Conservation (phyloP, 1,284 basidiomycete genomes). For the Mycena sp. region DNA sequence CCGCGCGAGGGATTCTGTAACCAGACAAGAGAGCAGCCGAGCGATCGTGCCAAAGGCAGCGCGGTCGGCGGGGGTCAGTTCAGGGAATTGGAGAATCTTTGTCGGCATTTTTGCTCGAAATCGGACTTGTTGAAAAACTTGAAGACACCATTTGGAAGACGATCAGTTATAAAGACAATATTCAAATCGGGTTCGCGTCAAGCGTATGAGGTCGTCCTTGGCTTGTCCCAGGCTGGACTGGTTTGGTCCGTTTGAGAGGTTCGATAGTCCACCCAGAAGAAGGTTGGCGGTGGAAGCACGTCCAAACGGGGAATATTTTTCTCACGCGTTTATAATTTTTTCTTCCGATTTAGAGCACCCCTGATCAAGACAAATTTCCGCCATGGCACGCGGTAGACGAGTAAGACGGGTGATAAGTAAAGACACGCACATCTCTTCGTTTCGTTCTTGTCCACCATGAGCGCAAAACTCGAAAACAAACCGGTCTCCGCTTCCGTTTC, state of each 20-base stretch:
- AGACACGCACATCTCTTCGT: not conserved
- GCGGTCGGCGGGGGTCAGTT: slow-evolving; percentile 45
- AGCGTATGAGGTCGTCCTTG: not conserved
- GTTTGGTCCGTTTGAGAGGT: too few species aligned
- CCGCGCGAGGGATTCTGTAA: slow-evolving; percentile 58
- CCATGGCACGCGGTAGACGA: too few species aligned
- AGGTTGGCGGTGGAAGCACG: too few species aligned
- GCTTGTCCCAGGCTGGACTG: too few species aligned
- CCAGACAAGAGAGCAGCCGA: slow-evolving; percentile 59
- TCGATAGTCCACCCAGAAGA: too few species aligned
- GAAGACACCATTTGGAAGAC: not conserved
- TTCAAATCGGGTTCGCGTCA: not conserved
- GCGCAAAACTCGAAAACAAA: not conserved
- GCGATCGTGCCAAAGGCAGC: slow-evolving; percentile 56
- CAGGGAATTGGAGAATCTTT: slow-evolving; percentile 37
- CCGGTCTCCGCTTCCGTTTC: not conserved
- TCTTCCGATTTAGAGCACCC: too few species aligned
- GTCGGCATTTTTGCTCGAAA: slow-evolving; percentile 39
- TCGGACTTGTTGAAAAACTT: too few species aligned
- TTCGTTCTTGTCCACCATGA: slow-evolving; percentile 9
- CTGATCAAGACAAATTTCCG: too few species aligned
- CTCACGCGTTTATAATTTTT: too few species aligned
- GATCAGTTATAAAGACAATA: not conserved
- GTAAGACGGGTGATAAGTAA: slow-evolving; percentile 1
- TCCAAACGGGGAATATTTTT: too few species aligned